A percentile compares a stretch with the other conserved stretches of the same genome.
Conservation (phyloP, 306 rosid species). For the Geum urbanum region DNA sequence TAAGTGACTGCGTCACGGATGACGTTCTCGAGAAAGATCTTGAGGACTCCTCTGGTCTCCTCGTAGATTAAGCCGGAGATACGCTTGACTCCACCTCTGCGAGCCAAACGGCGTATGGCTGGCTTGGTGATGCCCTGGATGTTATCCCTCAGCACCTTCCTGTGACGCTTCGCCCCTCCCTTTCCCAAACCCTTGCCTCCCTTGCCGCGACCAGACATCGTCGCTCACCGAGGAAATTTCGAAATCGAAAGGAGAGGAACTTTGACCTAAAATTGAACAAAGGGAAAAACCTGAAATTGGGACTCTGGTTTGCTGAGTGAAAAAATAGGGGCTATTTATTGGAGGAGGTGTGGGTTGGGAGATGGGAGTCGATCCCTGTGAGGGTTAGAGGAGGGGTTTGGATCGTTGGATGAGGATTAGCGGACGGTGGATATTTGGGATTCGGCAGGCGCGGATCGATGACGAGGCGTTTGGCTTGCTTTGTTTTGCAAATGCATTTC, state of each 20-base stretch:
- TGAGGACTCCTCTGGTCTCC: slow-evolving; percentile 63
- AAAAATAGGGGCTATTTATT: slow-evolving; percentile 15
- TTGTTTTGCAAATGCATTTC: slow-evolving; percentile 5
- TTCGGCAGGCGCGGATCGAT: slow-evolving; percentile 22
- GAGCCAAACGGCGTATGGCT: slow-evolving; percentile 61
- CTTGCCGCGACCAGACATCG: slow-evolving; percentile 70
- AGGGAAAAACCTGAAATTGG: neutral
- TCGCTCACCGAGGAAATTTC: too few species aligned
- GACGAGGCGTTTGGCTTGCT: slow-evolving; percentile 32
- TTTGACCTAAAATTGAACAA: neutral
- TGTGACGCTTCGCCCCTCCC: slow-evolving; percentile 74
- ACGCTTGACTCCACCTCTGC: slow-evolving; percentile 66
- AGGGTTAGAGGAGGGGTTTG: neutral
- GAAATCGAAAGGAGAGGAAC: neutral
- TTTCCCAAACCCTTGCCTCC: slow-evolving; percentile 73
- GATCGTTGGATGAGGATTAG: slow-evolving; percentile 15
- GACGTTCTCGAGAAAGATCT: slow-evolving; percentile 67
- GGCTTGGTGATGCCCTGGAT: slow-evolving; percentile 70
- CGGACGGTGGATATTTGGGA: slow-evolving; percentile 13
- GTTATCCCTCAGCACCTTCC: slow-evolving; percentile 62
- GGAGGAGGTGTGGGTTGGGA: neutral
- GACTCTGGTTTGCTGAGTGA: neutral
- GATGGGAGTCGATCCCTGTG: slow-evolving; percentile 23
- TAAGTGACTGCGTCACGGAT: slow-evolving; percentile 71
- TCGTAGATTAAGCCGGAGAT: slow-evolving; percentile 67